Evolutionary conservation across 176 grass and related monocot genomes (phyloP).

Genomic region (Carex myosuroides): DNA sequence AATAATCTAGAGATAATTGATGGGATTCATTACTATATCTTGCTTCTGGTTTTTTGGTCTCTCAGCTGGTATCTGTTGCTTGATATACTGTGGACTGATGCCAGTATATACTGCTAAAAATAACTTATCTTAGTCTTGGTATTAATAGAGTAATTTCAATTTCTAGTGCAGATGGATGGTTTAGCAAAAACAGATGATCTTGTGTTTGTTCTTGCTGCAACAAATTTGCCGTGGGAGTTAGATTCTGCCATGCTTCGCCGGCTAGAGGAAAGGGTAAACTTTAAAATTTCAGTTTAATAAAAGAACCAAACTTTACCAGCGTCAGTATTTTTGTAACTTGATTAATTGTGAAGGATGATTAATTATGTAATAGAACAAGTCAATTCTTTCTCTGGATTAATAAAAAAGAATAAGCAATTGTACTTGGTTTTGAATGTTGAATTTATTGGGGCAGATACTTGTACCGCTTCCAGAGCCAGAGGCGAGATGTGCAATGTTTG

Average conservation of each 20-base stretch:
- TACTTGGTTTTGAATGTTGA: not conserved
- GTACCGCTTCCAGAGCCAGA: conserved; percentile 89
- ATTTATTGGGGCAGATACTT: conserved; percentile 52
- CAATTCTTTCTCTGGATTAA: not conserved
- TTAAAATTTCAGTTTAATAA: not conserved
- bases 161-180: conserved; percentile 84
- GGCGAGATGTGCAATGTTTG: conserved; percentile 80
- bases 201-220: conserved; percentile 90
- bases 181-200: conserved; percentile 88
- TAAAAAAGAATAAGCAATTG: not conserved
- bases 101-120: not conserved
- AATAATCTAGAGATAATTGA: not conserved
- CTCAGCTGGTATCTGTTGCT: not conserved
- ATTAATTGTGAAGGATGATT: not conserved
- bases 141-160: conserved; percentile 10
- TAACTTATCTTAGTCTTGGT: not conserved
- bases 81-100: not conserved
- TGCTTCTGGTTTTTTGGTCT: not conserved
- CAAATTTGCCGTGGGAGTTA: conserved; percentile 93
- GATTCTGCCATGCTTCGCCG: conserved; percentile 89
- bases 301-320: not conserved
- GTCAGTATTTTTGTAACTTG: not conserved
- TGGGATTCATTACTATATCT: not conserved
- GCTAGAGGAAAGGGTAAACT: conserved; percentile 74
- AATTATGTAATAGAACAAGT: not conserved